Evolutionary conservation across 192 early-diverging fungal species (phyloP), one percentile per base, ranked within the genome.

Genomic region (Linnemannia zychae): DNA sequence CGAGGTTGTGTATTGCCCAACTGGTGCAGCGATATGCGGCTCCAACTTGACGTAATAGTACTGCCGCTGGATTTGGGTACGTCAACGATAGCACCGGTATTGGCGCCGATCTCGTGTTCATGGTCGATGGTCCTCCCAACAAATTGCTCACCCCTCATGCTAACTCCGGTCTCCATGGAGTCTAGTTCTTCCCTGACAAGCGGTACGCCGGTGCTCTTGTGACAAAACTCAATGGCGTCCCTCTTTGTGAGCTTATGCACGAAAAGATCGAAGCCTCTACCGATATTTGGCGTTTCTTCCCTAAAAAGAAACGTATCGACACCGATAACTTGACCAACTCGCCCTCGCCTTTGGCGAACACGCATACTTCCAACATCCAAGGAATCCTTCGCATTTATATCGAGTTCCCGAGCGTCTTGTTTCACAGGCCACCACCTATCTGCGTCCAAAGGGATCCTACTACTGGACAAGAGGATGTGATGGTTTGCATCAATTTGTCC

Each of bases 11-110:
- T 1, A 13, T 44, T 79, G 31, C 82, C 82, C 17, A 52, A 9
- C 15, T 84, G 77, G 82, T 84, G 82, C 33, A 17, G 65, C 24
- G 68, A 40, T 12, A 72, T 75, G 3, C 48, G 57, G 67, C 82
- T 84, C 36, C 82, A 84, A n/a, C 74, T 83, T 33, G 81, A 83
- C n/a, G 75, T 38, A 5, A 72, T 84, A 34, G 74, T 3, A 52
- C 50, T 1, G 50, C 20, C 50, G 20, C 3, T 18, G 50, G 50
- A 22, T n/a, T 52, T 5, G 65, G 65, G 75, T 78, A 75, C 46
- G 11, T 0, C 4, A 53, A 16, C 40, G 28, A 17, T 22, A 20
- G 49, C 17, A 18, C 4, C 40, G 67, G 50, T 31, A 15, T 40
- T 53, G 16, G 1, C 0, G 63, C 52, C 0, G 82, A 84, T 78